These are phyloP conservation scores for Thelephora ganbajun DNA, from an alignment of 768 basidiomycete genomes.

Conservation along the genomic window DNA sequence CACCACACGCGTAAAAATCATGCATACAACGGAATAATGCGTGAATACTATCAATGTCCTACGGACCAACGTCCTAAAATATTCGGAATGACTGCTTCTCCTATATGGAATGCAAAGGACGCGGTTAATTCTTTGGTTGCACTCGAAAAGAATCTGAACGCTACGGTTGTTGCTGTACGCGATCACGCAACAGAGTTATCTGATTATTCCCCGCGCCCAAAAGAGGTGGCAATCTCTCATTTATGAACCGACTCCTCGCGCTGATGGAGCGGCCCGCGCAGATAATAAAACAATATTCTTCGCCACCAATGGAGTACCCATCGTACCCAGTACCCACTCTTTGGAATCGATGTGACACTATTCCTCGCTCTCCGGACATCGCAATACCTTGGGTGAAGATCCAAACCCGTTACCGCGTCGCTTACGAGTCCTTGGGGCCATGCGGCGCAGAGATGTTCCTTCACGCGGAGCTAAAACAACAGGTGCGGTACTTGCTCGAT, in stretches of 20 bases:
- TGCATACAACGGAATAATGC: constrained; percentile 45
- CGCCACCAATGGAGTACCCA: constrained; percentile 33
- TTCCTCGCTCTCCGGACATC: constrained; percentile 18
- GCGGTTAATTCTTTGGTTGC: constrained; percentile 45
- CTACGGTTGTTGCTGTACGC: constrained; percentile 63
- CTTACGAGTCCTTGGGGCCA: constrained; percentile 51
- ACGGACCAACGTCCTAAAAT: constrained; percentile 49
- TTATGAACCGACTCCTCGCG: neutral
- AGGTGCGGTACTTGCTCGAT: constrained; percentile 26
- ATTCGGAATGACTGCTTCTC: constrained; percentile 91
- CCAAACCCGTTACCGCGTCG: constrained; percentile 46
- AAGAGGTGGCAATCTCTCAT: constrained; percentile 35
- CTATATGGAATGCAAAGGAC: constrained; percentile 69
- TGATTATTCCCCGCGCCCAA: constrained; percentile 45
- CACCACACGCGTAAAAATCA: constrained; percentile 45
- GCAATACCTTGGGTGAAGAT: constrained; percentile 46
- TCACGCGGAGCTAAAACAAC: constrained; percentile 41
- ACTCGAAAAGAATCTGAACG: constrained; percentile 59
- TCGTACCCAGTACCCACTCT: constrained; percentile 42
- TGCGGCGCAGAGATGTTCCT: constrained; percentile 66
- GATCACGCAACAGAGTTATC: constrained; percentile 54
- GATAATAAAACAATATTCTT: constrained; percentile 43
- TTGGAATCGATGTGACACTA: constrained; percentile 36
- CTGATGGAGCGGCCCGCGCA: constrained; percentile 11
- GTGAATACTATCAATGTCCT: constrained; percentile 35